Base-by-base conservation (phyloP, 768 basidiomycete species). In the Lentinula boryana region DNA sequence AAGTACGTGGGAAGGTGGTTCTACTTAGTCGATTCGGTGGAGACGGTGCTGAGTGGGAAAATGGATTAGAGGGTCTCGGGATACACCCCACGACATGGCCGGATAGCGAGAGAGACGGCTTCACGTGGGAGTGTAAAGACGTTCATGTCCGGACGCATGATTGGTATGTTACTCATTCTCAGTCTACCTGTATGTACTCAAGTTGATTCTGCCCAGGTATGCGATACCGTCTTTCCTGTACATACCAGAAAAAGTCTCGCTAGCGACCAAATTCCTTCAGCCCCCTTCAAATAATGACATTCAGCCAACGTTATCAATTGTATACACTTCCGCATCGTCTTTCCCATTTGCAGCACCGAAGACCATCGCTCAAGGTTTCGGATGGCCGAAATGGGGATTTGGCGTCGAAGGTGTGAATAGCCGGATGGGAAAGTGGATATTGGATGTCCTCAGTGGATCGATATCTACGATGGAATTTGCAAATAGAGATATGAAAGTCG, bases 41-140 rank as follows among this genome's bases (percentile, higher is more conserved):
- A 1, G 78, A 86, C 63, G 83, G 85, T 2, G 73, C 74, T 8
- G 87, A 80, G 0, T 94, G 92, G 93, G 81, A 87, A 64, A 77
- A 78, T 21, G 86, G 83, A 2, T 64, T 81, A 8, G 83, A 88
- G 55, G 89, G 86, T 2, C 74, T 94, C 63, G 95, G 95, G 1
- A 89, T 98, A n/a, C 91, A 93, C 66, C 93, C 95, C 5, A 83
- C 82, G 1, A 76, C 73, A 1, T 98, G 95, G 95, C 93, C 93
- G 0, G 87, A 97, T 72, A 91, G 85, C 65, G 75, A 71, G 36
- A 84, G 82, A 66, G 72, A 78, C 1, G 91, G 87, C 0, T 98
- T 97, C 69, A 75, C 81, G 48, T 95, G 93, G 93, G 79, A 84
- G 67, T 84, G 88, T 67, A 85, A 86, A 63, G 79, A 81, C 27